A percentile compares a stretch with the other conserved stretches of the same genome.
These are phyloP conservation scores for Aspergillus pseudoterreus DNA, from an alignment of 2,329 filamentous ascomycete species.

Conservation along the genomic window DNA sequence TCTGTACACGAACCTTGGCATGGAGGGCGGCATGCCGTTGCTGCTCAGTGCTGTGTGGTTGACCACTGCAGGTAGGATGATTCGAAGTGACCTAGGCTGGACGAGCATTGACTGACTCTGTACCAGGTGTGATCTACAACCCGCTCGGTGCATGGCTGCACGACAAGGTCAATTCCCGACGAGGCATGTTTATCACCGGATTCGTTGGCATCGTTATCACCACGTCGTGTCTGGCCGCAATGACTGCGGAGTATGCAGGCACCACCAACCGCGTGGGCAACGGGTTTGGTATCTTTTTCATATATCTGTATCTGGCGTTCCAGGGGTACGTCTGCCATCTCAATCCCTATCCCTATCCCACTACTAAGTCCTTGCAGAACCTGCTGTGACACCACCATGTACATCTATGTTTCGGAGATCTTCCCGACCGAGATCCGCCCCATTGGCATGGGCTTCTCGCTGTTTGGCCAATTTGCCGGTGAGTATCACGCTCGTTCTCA, in stretches of 20 bases:
- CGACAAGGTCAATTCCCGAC: conserved; percentile 35
- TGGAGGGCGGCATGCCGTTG: conserved; percentile 41
- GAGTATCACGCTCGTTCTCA: conserved; percentile 1
- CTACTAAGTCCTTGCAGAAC: conserved; percentile 27
- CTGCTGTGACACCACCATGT: conserved; percentile 47
- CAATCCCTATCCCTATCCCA: not conserved
- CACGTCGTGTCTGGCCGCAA: conserved; percentile 39
- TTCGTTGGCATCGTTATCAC: conserved; percentile 39
- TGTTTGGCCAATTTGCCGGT: conserved; percentile 49
- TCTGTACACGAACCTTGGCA: conserved; percentile 43
- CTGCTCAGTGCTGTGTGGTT: conserved; percentile 44
- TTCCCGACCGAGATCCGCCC: conserved; percentile 50
- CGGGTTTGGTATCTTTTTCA: conserved; percentile 39
- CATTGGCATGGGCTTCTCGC: conserved; percentile 50
- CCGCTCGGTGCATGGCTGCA: conserved; percentile 36
- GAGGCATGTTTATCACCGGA: conserved; percentile 42
- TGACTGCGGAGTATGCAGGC: conserved; percentile 36
- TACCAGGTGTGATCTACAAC: conserved; percentile 39
- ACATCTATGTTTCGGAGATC: conserved; percentile 45
- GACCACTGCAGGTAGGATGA: conserved; percentile 40
- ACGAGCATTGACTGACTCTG: conserved; percentile 4
- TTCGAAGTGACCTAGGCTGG: not conserved
- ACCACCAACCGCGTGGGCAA: conserved; percentile 41
- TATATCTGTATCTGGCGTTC: conserved; percentile 48
- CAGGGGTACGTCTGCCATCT: conserved; percentile 35